Conservation (phyloP, 495 filamentous ascomycete species). For the Sporormia fimetaria region DNA sequence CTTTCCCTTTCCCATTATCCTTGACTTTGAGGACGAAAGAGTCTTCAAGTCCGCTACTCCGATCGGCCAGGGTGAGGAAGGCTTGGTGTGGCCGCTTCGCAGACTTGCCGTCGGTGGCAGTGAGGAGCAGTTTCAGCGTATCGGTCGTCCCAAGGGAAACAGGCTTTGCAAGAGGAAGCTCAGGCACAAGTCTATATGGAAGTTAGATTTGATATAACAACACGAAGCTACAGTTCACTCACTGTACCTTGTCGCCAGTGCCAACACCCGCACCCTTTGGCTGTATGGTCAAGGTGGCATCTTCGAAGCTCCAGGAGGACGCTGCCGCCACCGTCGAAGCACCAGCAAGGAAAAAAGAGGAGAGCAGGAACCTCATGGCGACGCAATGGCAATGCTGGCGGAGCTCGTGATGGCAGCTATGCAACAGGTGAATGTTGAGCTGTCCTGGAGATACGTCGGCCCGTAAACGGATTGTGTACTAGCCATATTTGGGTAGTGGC, state of each 20-base stretch:
- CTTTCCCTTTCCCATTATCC: slow-evolving; percentile 71
- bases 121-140: slow-evolving; percentile 70
- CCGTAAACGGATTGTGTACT: too few species aligned
- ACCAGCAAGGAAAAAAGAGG: slow-evolving; percentile 33
- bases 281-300: slow-evolving; percentile 69
- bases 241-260: slow-evolving; percentile 62
- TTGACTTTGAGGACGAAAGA: slow-evolving; percentile 78
- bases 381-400: slow-evolving; percentile 6
- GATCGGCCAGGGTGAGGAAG: slow-evolving; percentile 71
- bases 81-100: slow-evolving; percentile 83
- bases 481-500: too few species aligned
- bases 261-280: slow-evolving; percentile 56
- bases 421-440: neutral
- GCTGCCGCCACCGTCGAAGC: slow-evolving; percentile 40
- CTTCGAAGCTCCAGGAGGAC: slow-evolving; percentile 72
- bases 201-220: slow-evolving; percentile 6
- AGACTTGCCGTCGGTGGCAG: slow-evolving; percentile 64
- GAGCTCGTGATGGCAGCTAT: neutral
- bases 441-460: neutral
- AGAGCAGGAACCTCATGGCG: slow-evolving; percentile 26
- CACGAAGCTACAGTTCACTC: slow-evolving; percentile 11
- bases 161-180: slow-evolving; percentile 50
- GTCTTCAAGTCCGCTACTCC: slow-evolving; percentile 66
- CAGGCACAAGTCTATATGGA: slow-evolving; percentile 47
- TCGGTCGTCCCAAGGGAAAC: slow-evolving; percentile 57